phyloP scores from a whole-genome alignment of 108 stramenopile genomes.

The Skeletonema grethae region DNA sequence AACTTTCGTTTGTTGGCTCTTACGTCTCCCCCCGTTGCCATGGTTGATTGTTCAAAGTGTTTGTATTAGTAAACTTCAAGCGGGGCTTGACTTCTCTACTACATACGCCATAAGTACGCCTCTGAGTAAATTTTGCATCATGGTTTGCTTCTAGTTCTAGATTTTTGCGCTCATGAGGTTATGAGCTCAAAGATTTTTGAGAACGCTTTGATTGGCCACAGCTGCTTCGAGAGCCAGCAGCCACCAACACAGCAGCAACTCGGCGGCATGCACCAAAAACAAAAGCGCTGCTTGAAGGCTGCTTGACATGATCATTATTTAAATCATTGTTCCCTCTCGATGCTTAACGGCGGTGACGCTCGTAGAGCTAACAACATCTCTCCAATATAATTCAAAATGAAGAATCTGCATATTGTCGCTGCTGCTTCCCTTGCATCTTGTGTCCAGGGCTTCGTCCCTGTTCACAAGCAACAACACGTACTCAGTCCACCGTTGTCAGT shows the following conservation, averaged over 20 bases:
- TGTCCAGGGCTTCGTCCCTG: background rate
- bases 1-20: conserved; percentile 4
- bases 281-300: too few species aligned
- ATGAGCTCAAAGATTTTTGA: background rate
- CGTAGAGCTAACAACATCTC: background rate
- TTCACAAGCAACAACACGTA: background rate
- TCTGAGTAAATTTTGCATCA: too few species aligned
- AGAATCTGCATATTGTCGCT: background rate
- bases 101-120: too few species aligned
- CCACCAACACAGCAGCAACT: background rate
- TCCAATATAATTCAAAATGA: background rate
- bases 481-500: background rate
- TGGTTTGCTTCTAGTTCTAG: too few species aligned
- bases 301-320: background rate
- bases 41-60: background rate
- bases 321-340: background rate
- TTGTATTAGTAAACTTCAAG: too few species aligned
- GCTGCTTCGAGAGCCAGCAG: background rate
- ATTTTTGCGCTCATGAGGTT: background rate
- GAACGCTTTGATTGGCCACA: background rate
- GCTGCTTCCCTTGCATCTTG: background rate
- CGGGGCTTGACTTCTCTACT: too few species aligned
- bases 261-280: too few species aligned
- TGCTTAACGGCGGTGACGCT: background rate
- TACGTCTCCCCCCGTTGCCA: background rate